Percentiles rank a stretch among this genome's conserved stretches.
These are phyloP conservation scores for Porphyrellus cyaneotinctus DNA, from an alignment of 768 basidiomycete species.

Conservation along the genomic window DNA sequence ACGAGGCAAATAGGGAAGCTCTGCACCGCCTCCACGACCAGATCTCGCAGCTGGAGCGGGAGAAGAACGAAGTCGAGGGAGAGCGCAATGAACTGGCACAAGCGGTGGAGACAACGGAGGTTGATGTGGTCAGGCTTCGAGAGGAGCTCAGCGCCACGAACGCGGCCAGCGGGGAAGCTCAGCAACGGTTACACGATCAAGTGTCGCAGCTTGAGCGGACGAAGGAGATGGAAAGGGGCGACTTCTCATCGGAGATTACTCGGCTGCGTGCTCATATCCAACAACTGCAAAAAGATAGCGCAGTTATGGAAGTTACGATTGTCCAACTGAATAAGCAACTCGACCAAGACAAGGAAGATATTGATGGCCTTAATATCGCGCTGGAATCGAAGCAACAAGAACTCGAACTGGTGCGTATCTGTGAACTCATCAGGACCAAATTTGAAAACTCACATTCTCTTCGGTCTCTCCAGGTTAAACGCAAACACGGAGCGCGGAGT, in stretches of 20 bases:
- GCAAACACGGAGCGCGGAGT: conserved; percentile 53
- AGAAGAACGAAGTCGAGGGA: conserved; percentile 61
- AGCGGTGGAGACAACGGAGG: conserved; percentile 36
- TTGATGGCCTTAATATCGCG: conserved; percentile 83
- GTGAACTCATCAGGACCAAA: neutral
- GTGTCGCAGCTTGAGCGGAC: conserved; percentile 10
- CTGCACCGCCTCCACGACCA: conserved; percentile 25
- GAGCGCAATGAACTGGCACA: conserved; percentile 27
- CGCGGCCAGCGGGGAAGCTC: conserved; percentile 32
- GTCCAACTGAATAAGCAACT: conserved; percentile 66
- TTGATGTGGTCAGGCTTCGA: conserved; percentile 33
- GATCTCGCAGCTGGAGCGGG: conserved; percentile 8
- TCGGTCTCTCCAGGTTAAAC: conserved; percentile 50
- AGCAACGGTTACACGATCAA: conserved; percentile 23
- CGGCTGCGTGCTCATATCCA: conserved; percentile 60
- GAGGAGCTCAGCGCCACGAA: conserved; percentile 45
- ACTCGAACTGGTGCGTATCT: conserved; percentile 68
- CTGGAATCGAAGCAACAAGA: conserved; percentile 94
- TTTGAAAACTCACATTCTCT: neutral
- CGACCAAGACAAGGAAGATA: conserved; percentile 68
- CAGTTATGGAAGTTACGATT: conserved; percentile 79
- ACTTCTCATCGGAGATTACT: conserved; percentile 50
- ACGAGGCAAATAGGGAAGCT: conserved; percentile 36
- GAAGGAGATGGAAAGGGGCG: conserved; percentile 43
- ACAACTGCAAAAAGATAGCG: conserved; percentile 73